Base-by-base conservation (phyloP, 2,329 filamentous ascomycete genomes). In the Hirsutella rhossiliensis region DNA sequence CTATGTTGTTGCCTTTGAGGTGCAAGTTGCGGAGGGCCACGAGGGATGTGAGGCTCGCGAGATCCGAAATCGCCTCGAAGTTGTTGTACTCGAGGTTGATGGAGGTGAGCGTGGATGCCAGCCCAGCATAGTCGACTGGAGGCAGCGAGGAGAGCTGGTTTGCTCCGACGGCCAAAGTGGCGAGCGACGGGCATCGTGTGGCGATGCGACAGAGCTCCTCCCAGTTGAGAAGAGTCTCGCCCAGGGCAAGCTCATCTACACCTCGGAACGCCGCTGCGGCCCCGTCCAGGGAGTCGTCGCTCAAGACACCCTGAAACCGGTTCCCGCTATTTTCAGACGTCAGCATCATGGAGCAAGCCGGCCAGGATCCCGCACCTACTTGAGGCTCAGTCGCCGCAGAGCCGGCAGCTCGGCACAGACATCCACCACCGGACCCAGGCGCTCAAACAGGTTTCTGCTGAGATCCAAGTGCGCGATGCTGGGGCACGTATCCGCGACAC, bases 401-500 rank as follows among this genome's bases (percentile, higher is more conserved):
- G 69, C 68, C n/a, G 73, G 71, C 31, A 97, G 66, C 50, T 84
- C 76, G 7, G 66, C 66, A 58, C 86, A 92, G 34, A 97, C 84
- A 3, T 74, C 69, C 17, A 78, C 72, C 11, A 95, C 72, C 20
- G 84, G 77, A 3, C 65, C 65, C 60, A 89, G 75, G 11, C 65
- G 66, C 44, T 80, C 78, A 54, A 97, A 80, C 30, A 95, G 61
- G 59, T 94, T 97, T 42, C 87, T 76, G 56, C 88, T 88, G 37
- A 98, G 62, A 57, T 96, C 89, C 39, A 97, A 68, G 56, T 95
- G 86, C 1, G 73, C 68, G 43, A 95, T 80, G 53, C 78, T 75
- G 2, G 79, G 78, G 43, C 78, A 82, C n/a, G 68, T 69, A 42
- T 71, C 61, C 7, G 56, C 53, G 40, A 81, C 73, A 15, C 50